These are phyloP conservation scores for Salix koriyanagi DNA, from an alignment of 345 rosid genomes.

Conservation along the genomic window DNA sequence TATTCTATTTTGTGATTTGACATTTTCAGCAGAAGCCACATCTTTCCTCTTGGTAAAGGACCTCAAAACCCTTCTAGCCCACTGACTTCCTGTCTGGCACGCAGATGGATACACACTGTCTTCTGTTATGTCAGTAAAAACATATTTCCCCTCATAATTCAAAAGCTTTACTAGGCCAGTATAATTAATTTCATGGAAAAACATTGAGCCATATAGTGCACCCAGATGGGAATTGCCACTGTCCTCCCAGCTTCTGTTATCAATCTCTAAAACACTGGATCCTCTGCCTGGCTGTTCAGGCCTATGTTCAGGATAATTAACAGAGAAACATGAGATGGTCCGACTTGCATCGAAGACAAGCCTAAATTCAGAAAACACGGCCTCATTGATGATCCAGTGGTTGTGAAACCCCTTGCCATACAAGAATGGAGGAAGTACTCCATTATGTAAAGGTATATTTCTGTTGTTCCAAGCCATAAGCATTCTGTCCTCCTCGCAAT, in stretches of 20 bases:
- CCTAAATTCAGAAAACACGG: slow-evolving; percentile 52
- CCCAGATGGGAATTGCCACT: slow-evolving; percentile 69
- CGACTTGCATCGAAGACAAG: slow-evolving; percentile 76
- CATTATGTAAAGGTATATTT: slow-evolving; percentile 53
- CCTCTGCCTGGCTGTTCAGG: slow-evolving; percentile 19
- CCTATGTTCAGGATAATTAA: slow-evolving; percentile 21
- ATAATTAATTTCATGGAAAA: slow-evolving; percentile 40
- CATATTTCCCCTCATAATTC: slow-evolving; percentile 48
- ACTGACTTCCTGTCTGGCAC: slow-evolving; percentile 19
- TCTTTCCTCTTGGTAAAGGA: slow-evolving; percentile 37
- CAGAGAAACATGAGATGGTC: slow-evolving; percentile 48
- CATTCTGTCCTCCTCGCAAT: slow-evolving; percentile 46
- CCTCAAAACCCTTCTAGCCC: slow-evolving; percentile 32
- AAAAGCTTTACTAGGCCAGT: slow-evolving; percentile 46
- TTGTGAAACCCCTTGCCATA: slow-evolving; percentile 61
- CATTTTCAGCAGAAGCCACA: slow-evolving; percentile 41
- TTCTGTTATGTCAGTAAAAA: slow-evolving; percentile 36
- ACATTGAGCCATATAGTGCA: slow-evolving; percentile 54
- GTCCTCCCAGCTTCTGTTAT: slow-evolving; percentile 66
- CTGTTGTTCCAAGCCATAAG: slow-evolving; percentile 75
- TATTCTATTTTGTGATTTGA: slow-evolving; percentile 28
- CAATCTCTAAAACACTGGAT: slow-evolving; percentile 15
- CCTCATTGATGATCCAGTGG: slow-evolving; percentile 72
- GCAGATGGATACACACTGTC: slow-evolving; percentile 17
- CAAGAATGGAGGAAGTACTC: slow-evolving; percentile 82